Conservation (phyloP, 164 flowering plant species). For the Saururus chinensis region DNA sequence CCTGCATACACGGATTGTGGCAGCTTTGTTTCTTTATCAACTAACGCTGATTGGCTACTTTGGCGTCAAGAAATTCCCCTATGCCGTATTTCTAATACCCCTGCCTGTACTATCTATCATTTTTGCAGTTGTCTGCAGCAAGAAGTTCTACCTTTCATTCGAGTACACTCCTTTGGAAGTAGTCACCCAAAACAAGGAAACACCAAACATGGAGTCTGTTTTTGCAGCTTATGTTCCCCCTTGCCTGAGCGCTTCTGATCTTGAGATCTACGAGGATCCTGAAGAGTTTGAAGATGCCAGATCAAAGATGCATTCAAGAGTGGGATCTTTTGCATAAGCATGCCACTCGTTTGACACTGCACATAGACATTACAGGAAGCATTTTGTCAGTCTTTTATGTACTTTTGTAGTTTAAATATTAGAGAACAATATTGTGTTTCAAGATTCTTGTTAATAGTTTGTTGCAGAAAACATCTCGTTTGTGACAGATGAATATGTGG, state of each 20-base stretch:
- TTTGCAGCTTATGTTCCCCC: constrained; percentile 59
- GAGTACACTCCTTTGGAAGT: constrained; percentile 57
- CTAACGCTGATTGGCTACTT: constrained; percentile 74
- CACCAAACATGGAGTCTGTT: constrained; percentile 51
- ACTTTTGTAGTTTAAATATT: too few species aligned
- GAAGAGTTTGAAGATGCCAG: constrained; percentile 48
- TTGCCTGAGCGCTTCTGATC: constrained; percentile 30
- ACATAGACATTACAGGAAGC: not conserved
- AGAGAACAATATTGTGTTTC: too few species aligned
- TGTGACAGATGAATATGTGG: not conserved
- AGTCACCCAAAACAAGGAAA: constrained; percentile 37
- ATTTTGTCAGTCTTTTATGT: too few species aligned
- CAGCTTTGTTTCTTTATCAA: constrained; percentile 63
- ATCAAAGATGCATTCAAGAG: constrained; percentile 17
- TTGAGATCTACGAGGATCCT: constrained; percentile 21
- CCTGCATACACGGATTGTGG: constrained; percentile 53
- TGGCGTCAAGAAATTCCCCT: constrained; percentile 35
- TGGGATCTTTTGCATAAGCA: constrained; percentile 7
- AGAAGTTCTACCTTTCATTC: constrained; percentile 58
- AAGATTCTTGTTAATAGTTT: not conserved
- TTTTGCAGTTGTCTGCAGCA: constrained; percentile 40
- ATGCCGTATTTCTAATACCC: constrained; percentile 38
- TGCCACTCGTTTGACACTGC: not conserved
- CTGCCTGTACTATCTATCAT: constrained; percentile 48
- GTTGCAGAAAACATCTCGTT: not conserved